Conservation (phyloP, 2,329 filamentous ascomycete species). For the Sporothrix protearum region DNA sequence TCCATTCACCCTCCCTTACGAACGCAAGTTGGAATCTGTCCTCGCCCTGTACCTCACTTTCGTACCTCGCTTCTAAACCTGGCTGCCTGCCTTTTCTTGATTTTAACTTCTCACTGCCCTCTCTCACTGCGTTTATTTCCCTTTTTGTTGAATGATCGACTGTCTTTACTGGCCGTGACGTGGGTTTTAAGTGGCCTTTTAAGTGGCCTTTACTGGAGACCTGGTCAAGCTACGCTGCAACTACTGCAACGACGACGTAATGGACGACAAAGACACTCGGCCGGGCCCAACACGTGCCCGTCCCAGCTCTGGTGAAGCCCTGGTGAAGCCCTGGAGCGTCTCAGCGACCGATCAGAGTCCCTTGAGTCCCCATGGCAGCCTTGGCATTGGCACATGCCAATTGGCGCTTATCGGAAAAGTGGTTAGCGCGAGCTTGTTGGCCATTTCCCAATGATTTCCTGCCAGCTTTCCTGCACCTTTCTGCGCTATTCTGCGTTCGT, state of each 20-base stretch:
- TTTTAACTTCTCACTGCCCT: background rate
- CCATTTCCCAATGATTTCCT: background rate
- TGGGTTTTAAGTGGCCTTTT: background rate
- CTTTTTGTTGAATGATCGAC: background rate
- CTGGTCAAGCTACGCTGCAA: background rate
- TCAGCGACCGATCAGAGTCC: background rate
- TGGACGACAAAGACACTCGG: slow-evolving; percentile 11
- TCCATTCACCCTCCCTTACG: background rate
- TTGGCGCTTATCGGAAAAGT: background rate
- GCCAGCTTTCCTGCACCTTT: background rate
- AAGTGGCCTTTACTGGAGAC: background rate
- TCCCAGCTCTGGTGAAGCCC: background rate
- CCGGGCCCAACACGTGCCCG: slow-evolving; percentile 12
- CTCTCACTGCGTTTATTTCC: too few species aligned
- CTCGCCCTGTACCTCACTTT: too few species aligned
- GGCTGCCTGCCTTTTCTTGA: background rate
- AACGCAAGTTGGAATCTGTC: too few species aligned
- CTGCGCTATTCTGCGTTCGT: background rate
- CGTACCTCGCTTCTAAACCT: background rate
- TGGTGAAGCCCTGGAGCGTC: too few species aligned
- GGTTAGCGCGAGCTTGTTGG: background rate
- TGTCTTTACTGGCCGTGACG: background rate
- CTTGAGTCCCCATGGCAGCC: background rate
- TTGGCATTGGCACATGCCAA: slow-evolving; percentile 8
- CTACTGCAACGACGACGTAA: slow-evolving; percentile 12